Conservation (phyloP, 108 stramenopile genomes). For the Mediolabrus comicus region DNA sequence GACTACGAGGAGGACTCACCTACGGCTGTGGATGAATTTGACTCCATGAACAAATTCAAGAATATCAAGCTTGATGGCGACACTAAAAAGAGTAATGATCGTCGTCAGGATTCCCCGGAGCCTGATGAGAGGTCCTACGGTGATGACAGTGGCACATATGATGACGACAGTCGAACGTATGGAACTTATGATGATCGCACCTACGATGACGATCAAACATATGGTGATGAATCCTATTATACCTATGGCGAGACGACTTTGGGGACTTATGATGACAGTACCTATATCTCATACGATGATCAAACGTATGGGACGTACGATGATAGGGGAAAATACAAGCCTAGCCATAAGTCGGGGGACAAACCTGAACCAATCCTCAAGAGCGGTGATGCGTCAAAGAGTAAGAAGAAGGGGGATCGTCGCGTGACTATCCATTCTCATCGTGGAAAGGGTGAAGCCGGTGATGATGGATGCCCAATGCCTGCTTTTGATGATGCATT, state of each 20-base stretch:
- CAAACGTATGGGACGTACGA: conserved; percentile 4
- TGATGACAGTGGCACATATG: background rate
- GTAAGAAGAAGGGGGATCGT: background rate
- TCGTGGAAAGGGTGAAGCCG: conserved; percentile 26
- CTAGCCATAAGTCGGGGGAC: conserved; percentile 31
- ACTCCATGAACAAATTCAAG: conserved; percentile 1
- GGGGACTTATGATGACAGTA: conserved; percentile 19
- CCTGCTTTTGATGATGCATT: background rate
- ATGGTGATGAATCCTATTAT: background rate
- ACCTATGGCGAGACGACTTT: conserved; percentile 12
- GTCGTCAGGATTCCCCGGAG: background rate
- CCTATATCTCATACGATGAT: conserved; percentile 24
- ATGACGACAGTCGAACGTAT: conserved; percentile 3
- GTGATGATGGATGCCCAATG: conserved; percentile 1
- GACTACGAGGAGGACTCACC: conserved; percentile 13
- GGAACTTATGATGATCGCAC: too few species aligned
- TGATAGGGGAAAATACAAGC: conserved; percentile 9
- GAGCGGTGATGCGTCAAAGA: too few species aligned
- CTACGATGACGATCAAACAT: conserved; percentile 9
- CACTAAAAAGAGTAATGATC: background rate
- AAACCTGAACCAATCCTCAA: conserved; percentile 33
- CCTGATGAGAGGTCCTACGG: conserved; percentile 6
- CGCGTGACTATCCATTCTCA: conserved; percentile 43
- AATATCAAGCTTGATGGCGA: conserved; percentile 14
- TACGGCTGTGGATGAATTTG: conserved; percentile 24